Conservation (phyloP, 176 grass and related monocot species). For the Carex scoparia region DNA sequence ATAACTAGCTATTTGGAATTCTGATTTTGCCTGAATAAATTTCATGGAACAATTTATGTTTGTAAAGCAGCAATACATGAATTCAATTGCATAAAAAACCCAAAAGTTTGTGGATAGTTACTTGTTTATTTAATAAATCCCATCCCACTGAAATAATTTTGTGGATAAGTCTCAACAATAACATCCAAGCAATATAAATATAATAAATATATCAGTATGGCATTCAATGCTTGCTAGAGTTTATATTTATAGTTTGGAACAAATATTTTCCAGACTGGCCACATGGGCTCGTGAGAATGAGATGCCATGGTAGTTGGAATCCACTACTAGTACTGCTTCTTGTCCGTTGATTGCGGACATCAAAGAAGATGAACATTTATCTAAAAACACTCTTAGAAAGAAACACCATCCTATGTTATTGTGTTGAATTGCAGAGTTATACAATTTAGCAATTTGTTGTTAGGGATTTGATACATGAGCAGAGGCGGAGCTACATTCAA, state of each 20-base stretch:
- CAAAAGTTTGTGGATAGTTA: no score
- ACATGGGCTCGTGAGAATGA: conserved; percentile 5
- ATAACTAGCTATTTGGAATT: no score
- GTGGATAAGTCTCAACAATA: not conserved
- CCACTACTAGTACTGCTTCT: not conserved
- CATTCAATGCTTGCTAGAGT: not conserved
- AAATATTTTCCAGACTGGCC: conserved; percentile 19
- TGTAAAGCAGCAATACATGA: not conserved
- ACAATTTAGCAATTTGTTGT: not conserved
- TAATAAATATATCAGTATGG: not conserved
- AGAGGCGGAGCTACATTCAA: no score
- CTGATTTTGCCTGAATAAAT: not conserved
- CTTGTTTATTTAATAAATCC: no score
- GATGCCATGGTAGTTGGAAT: conserved; percentile 16
- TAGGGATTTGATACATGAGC: not conserved
- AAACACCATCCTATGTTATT: not conserved
- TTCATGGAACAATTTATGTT: not conserved
- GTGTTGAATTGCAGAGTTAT: not conserved
- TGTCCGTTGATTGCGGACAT: conserved; percentile 25
- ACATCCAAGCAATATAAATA: not conserved
- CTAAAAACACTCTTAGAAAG: conserved; percentile 6
- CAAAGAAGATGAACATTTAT: not conserved
- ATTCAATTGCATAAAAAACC: not conserved
- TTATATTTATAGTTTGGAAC: not conserved
- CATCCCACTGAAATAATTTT: not conserved